phyloP scores from a whole-genome alignment of 2,329 filamentous ascomycete species.

The Massarina eburnea region DNA sequence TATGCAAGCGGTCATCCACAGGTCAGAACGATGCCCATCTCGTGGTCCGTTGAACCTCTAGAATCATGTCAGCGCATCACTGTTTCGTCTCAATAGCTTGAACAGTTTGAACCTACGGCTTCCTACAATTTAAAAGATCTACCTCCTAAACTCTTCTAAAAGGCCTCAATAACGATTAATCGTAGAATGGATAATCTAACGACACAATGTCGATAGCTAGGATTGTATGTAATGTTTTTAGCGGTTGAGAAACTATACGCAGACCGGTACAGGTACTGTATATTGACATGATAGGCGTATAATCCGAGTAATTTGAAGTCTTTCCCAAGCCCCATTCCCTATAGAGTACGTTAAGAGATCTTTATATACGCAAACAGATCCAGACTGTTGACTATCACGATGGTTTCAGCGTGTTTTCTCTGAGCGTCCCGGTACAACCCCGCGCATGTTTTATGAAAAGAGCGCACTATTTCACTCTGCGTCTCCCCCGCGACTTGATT shows the following conservation, averaged over 20 bases:
- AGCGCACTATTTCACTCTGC: slow-evolving; percentile 9
- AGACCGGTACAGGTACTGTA: no score
- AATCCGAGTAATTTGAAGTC: neutral
- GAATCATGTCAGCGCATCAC: no score
- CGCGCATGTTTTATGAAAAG: slow-evolving; percentile 14
- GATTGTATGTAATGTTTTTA: no score
- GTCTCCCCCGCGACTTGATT: slow-evolving; percentile 14
- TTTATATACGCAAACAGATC: slow-evolving; percentile 3
- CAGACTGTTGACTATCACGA: slow-evolving; percentile 9
- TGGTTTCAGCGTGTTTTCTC: slow-evolving; percentile 14
- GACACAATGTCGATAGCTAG: no score
- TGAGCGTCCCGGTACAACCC: slow-evolving; percentile 13
- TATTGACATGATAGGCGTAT: neutral
- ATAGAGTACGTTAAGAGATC: neutral
- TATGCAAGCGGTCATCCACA: no score
- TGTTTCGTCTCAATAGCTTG: neutral
- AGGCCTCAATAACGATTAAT: no score
- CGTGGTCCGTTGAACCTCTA: no score
- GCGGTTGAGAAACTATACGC: no score
- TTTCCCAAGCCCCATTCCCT: neutral
- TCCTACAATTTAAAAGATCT: no score
- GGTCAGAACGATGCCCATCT: no score
- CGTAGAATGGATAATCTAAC: no score
- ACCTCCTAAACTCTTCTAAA: no score
- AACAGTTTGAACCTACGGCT: slow-evolving; percentile 1